Evolutionary conservation across 2,329 filamentous ascomycete species (phyloP).

Genomic region (Aphanocladium album): DNA sequence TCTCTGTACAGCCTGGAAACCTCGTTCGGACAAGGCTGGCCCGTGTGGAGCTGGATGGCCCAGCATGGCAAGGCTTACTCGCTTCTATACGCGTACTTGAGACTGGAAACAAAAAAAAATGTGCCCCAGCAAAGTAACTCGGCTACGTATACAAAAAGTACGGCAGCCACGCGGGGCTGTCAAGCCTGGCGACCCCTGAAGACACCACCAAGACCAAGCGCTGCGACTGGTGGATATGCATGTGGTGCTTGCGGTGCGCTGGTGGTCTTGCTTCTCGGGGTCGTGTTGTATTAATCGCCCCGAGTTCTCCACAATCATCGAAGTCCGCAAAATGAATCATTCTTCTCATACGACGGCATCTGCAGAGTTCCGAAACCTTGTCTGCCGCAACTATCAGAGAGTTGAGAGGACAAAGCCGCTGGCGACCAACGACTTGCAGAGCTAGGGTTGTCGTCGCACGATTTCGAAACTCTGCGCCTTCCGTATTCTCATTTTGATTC

Average conservation of each 20-base stretch:
- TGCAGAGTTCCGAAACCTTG: neutral
- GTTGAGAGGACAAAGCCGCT: neutral
- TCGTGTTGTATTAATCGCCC: conserved; percentile 1
- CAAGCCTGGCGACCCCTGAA: neutral
- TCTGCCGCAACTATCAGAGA: neutral
- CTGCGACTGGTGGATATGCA: neutral
- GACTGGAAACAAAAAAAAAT: neutral
- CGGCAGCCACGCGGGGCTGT: neutral
- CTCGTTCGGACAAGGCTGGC: neutral
- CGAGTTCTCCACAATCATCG: neutral
- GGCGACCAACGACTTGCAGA: neutral
- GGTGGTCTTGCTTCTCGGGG: neutral
- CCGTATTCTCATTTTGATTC: neutral
- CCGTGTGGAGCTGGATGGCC: neutral
- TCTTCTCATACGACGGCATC: neutral
- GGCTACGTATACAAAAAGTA: too few species aligned
- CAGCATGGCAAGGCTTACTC: neutral
- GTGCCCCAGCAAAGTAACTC: too few species aligned
- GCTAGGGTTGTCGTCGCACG: neutral
- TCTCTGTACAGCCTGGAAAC: neutral
- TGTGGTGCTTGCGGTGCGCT: neutral
- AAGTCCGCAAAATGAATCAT: conserved; percentile 4
- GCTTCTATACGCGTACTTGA: neutral
- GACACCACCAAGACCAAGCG: neutral
- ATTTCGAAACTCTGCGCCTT: neutral